A percentile compares a stretch with the other conserved stretches of the same genome.
phyloP scores from a whole-genome alignment of 352 stramenopile species.

The Salisapilia sapeloensis region DNA sequence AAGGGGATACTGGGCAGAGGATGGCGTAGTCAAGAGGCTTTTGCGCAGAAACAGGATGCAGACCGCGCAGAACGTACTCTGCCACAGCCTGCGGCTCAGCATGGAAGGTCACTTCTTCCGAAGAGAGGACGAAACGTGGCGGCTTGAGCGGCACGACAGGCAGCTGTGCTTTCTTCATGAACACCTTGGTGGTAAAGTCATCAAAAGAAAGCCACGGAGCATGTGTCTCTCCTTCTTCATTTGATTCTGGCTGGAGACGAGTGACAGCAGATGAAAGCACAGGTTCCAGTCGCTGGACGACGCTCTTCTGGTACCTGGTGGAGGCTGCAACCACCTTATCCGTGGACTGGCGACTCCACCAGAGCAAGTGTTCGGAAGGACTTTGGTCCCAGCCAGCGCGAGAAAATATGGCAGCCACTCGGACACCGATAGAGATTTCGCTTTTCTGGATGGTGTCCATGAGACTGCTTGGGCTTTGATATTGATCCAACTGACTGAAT shows the following conservation, averaged over 20 bases:
- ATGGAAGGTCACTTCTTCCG: constrained; percentile 26
- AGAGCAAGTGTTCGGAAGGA: no score
- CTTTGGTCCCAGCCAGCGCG: no score
- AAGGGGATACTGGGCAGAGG: constrained; percentile 47
- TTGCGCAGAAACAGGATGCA: constrained; percentile 36
- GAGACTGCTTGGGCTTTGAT: no score
- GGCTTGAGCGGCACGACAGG: background rate
- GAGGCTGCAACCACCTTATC: background rate
- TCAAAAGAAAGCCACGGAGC: constrained; percentile 29
- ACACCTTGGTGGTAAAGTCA: constrained; percentile 5
- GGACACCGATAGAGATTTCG: no score
- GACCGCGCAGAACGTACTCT: constrained; percentile 53
- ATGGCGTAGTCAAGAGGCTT: constrained; percentile 65
- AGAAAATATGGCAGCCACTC: no score
- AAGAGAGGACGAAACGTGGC: constrained; percentile 31
- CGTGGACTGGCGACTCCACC: background rate
- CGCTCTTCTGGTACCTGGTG: background rate
- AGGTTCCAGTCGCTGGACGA: background rate
- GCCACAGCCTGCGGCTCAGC: constrained; percentile 37
- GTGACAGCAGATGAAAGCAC: no score
- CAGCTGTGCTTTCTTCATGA: background rate
- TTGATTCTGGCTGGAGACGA: constrained; percentile 9
- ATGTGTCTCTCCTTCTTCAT: constrained; percentile 4
- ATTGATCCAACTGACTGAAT: no score
- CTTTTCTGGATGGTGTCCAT: no score